phyloP scores from a whole-genome alignment of 192 early-diverging fungal genomes.

The Backusella australiensis region DNA sequence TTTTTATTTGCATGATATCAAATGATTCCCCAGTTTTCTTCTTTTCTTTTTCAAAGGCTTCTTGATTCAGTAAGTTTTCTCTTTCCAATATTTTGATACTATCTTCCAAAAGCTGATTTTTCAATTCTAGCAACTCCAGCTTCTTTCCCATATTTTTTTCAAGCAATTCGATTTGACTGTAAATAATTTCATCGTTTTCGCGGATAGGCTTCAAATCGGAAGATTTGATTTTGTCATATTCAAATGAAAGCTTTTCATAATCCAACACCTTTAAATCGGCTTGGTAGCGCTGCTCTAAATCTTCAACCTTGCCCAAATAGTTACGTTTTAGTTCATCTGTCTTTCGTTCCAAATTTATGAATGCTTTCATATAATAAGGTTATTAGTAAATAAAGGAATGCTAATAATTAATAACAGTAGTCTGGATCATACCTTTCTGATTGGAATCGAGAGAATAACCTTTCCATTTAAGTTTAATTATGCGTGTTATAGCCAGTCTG shows the following conservation, averaged over 20 bases:
- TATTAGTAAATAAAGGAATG: not conserved
- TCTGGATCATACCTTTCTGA: not conserved
- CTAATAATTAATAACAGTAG: no score
- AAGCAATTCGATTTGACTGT: not conserved
- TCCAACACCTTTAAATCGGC: not conserved
- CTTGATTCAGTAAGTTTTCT: not conserved
- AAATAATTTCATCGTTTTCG: not conserved
- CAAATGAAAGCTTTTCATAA: not conserved
- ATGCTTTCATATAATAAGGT: not conserved
- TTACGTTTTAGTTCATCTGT: not conserved
- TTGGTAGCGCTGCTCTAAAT: not conserved
- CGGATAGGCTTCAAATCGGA: not conserved
- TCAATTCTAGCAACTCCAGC: not conserved
- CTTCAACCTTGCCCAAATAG: not conserved
- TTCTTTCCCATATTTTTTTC: not conserved
- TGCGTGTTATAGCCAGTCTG: not conserved
- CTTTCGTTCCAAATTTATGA: not conserved
- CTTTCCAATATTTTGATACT: not conserved
- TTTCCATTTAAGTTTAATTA: not conserved
- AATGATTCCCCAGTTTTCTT: not conserved
- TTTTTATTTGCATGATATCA: not conserved
- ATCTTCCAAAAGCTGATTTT: not conserved
- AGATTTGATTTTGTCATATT: not conserved
- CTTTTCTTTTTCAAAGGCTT: conserved; percentile 5
- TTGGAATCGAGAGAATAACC: not conserved